Evolutionary conservation across 176 grass and related monocot genomes (phyloP).

Genomic region (Alopecurus myosuroides): DNA sequence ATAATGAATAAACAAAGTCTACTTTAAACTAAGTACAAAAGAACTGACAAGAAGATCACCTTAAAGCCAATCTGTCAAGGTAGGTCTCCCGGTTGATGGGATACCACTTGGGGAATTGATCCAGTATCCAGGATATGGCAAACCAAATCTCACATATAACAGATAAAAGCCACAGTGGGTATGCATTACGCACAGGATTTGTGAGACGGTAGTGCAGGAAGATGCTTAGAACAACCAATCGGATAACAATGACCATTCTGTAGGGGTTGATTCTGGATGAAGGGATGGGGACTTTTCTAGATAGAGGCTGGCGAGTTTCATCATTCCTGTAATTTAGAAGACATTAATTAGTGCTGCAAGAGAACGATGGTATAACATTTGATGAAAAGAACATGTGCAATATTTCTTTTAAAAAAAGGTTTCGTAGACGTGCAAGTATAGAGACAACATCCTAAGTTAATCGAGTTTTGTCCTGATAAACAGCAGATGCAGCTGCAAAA

Average conservation of each 20-base stretch:
- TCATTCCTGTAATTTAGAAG: conserved; percentile 80
- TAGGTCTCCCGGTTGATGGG: conserved; percentile 98
- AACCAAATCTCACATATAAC: conserved; percentile 99
- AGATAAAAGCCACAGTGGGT: conserved; percentile 81
- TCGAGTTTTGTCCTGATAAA: neutral
- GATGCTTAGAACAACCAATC: conserved; percentile 84
- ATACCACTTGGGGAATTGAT: conserved; percentile 99
- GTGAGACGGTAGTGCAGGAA: conserved; percentile 99
- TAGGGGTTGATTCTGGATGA: conserved; percentile 97
- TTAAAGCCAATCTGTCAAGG: conserved; percentile 96
- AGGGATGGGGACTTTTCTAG: conserved; percentile 89
- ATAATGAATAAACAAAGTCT: conserved; percentile 12
- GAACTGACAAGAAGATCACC: conserved; percentile 51
- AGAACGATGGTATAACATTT: neutral
- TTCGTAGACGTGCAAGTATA: neutral
- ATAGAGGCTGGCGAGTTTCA: conserved; percentile 96
- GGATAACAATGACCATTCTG: conserved; percentile 97
- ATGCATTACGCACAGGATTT: conserved; percentile 90
- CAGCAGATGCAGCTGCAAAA: neutral
- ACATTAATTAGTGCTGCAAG: conserved; percentile 12
- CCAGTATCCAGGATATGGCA: conserved; percentile 96
- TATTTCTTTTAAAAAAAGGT: neutral
- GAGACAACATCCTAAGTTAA: neutral
- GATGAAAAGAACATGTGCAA: neutral
- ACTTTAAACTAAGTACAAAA: neutral